Evolutionary conservation across 1,284 basidiomycete genomes (phyloP), one percentile per base, ranked within the genome.

Genomic region (Omphalotus olearius): DNA sequence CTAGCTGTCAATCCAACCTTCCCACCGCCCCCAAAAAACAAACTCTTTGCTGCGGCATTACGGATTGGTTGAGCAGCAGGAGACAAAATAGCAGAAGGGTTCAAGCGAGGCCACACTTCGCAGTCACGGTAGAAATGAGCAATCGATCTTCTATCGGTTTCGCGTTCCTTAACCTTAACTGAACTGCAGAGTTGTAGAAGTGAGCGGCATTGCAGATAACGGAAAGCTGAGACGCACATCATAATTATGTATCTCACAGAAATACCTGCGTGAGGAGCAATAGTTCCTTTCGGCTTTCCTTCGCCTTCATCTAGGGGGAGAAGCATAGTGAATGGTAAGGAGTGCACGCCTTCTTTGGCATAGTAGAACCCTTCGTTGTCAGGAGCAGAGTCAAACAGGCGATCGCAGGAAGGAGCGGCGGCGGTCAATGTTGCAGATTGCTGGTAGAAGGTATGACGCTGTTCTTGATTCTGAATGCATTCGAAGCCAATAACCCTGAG

Each of bases 101-200:
- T 80, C 23, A 94, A 70, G 48, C 84, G 84, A 0, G 94, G 93
- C 78, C 87, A 93, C 26, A 97, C 72, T 49, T 88, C 82, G 62
- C 93, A 85, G 36, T 86, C 76, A 2, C 94, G 85, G 68, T 96
- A 97, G 65, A 97, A 96, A 67, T 98, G 94, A 0, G 93, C 89
- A 44, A 97, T 88, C 4, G 91, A 92, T 6, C 83, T 76, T 61
- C 79, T 76, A 40, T 69, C 71, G 23, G 80, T 77, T 37, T 73
- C 69, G 2, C 80, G 66, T 51, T 91, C 84, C 65, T 89, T 89
- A 47, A 97, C 80, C 68, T 90, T 89, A 65, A 94, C 74, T 2
- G 90, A 93, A 2, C 88, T 81, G 52, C 6, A 43, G 14, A 7
- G 30, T 33, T 33, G 2, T 30, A 11, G 18, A 48, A 36, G 23